phyloP scores from a whole-genome alignment of 2,329 filamentous ascomycete species.

The Fusarium begoniae region DNA sequence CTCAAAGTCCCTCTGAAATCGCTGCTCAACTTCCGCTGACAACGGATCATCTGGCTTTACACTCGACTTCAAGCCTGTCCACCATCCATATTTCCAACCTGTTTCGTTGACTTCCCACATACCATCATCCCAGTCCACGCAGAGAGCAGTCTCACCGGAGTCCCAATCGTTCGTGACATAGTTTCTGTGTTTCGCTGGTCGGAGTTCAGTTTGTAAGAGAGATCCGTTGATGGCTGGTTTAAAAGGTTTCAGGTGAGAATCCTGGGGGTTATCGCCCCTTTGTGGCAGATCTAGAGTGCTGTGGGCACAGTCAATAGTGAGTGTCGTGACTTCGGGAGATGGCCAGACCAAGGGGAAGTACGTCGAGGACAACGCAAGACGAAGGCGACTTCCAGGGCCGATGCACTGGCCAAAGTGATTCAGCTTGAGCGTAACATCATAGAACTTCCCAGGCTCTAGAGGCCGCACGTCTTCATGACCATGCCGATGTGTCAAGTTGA shows the following conservation, averaged over 20 bases:
- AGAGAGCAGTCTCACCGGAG: not conserved
- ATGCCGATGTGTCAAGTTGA: not conserved
- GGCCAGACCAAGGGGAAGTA: constrained; percentile 13
- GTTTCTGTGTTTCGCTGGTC: not conserved
- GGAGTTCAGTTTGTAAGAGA: not conserved
- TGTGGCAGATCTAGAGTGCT: not conserved
- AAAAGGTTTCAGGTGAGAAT: not conserved
- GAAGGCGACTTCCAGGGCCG: not conserved
- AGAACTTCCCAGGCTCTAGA: not conserved
- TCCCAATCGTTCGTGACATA: not conserved
- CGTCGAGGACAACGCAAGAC: not conserved
- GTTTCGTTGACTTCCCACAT: constrained; percentile 1
- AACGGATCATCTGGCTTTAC: not conserved
- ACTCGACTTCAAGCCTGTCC: not conserved
- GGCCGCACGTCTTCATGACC: not conserved
- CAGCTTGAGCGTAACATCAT: not conserved
- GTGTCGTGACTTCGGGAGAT: not conserved
- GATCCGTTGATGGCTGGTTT: not conserved
- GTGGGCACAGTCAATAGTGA: not conserved
- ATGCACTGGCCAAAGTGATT: constrained; percentile 1
- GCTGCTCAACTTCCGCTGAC: not conserved
- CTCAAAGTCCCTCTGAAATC: not conserved
- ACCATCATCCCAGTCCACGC: not conserved
- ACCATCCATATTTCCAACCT: not conserved
- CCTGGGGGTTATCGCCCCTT: not conserved